A percentile compares a stretch with the other conserved stretches of the same genome.
These are phyloP conservation scores for Talaromyces borbonicus DNA, from an alignment of 495 filamentous ascomycete genomes.

Conservation along the genomic window DNA sequence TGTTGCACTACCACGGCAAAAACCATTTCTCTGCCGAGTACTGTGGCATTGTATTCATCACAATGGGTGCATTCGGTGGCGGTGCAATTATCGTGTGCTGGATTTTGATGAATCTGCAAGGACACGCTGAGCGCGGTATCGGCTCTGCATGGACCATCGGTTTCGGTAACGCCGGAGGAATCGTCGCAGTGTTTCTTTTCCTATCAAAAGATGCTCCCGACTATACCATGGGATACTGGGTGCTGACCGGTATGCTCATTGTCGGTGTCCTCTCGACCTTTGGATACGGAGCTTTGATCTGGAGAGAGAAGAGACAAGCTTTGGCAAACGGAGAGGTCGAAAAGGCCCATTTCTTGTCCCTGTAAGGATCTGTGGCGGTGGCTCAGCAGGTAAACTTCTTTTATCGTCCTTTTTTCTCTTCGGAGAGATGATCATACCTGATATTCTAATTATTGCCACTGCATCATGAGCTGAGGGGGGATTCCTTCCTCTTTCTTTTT, in stretches of 20 bases:
- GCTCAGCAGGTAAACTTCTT: no score
- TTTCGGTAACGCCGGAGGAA: constrained; percentile 29
- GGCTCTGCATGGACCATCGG: constrained; percentile 20
- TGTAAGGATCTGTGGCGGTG: background rate
- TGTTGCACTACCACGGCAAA: constrained; percentile 35
- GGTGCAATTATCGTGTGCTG: constrained; percentile 24
- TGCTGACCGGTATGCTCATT: constrained; percentile 10
- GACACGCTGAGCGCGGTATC: constrained; percentile 20
- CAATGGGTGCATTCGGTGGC: constrained; percentile 36
- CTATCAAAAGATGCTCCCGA: constrained; percentile 21
- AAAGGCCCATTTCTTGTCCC: constrained; percentile 5
- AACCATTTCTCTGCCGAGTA: constrained; percentile 47
- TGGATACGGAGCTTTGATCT: constrained; percentile 7
- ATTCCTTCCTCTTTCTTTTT: no score
- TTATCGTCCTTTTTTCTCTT: no score
- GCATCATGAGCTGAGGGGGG: no score
- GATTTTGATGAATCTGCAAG: constrained; percentile 21
- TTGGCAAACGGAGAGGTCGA: background rate
- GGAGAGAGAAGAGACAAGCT: background rate
- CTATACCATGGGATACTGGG: constrained; percentile 26
- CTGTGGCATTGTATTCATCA: constrained; percentile 61
- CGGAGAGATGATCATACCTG: no score
- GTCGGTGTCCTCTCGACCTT: constrained; percentile 12
- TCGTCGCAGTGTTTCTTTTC: constrained; percentile 30
- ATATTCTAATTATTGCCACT: no score